phyloP scores from a whole-genome alignment of 805 yeast species.

The Metschnikowia bowlesiae region DNA sequence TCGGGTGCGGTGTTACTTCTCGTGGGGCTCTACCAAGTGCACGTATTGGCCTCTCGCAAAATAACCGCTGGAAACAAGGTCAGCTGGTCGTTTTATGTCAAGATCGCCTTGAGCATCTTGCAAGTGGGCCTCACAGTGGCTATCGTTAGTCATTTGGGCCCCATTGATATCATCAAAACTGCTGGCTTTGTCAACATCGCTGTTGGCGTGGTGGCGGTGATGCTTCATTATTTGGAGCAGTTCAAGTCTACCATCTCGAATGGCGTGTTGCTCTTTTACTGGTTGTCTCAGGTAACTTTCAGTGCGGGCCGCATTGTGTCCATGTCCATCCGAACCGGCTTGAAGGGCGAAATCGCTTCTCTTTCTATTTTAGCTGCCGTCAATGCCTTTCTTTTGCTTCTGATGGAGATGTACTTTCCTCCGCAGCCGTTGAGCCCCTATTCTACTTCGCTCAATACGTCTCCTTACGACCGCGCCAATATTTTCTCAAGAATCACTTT shows the following conservation, averaged over 20 bases:
- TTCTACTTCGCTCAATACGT: slow-evolving; percentile 4
- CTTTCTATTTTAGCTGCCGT: slow-evolving; percentile 31
- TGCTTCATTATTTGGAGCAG: slow-evolving; percentile 68
- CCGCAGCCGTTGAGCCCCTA: slow-evolving; percentile 18
- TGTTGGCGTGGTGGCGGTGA: slow-evolving; percentile 49
- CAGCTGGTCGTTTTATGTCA: slow-evolving; percentile 38
- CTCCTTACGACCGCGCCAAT: slow-evolving; percentile 33
- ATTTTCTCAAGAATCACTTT: slow-evolving; percentile 75
- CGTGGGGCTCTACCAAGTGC: slow-evolving; percentile 37
- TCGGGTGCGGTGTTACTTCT: slow-evolving; percentile 41
- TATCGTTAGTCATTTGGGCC: slow-evolving; percentile 12
- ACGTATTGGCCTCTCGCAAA: slow-evolving; percentile 27
- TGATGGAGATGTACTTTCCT: slow-evolving; percentile 42
- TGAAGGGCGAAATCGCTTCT: slow-evolving; percentile 18
- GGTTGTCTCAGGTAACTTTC: slow-evolving; percentile 57
- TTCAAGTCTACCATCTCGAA: slow-evolving; percentile 60
- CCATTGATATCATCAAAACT: slow-evolving; percentile 21
- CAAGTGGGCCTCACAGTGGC: slow-evolving; percentile 37
- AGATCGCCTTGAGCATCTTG: slow-evolving; percentile 34
- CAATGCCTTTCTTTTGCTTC: slow-evolving; percentile 38
- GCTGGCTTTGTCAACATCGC: slow-evolving; percentile 27
- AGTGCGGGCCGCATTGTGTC: slow-evolving; percentile 44
- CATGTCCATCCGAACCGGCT: slow-evolving; percentile 32
- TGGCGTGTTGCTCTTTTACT: slow-evolving; percentile 66
- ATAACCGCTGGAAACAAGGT: slow-evolving; percentile 29